Percentiles rank a stretch among this genome's conserved stretches.
Evolutionary conservation across 306 rosid species (phyloP).

Genomic region (Acacia acuminata): DNA sequence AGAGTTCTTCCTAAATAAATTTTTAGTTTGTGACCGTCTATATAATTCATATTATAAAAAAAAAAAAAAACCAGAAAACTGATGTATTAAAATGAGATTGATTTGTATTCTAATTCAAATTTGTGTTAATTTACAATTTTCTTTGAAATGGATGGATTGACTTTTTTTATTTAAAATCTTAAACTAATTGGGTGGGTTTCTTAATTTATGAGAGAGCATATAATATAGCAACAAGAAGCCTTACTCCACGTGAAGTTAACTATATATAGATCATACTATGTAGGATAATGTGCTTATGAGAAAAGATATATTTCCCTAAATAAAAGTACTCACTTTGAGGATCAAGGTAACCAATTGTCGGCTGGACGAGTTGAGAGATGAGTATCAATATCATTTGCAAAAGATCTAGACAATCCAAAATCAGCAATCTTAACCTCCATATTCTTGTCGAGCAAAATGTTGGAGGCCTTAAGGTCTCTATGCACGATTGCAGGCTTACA

Average conservation of each 20-base stretch:
- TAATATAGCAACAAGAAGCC: no score
- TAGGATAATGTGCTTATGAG: no score
- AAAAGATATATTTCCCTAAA: background rate
- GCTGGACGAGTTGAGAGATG: background rate
- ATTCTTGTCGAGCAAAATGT: background rate
- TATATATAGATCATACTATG: no score
- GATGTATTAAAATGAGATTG: background rate
- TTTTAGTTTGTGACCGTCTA: background rate
- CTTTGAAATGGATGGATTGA: background rate
- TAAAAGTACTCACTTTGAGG: background rate
- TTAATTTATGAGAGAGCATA: background rate
- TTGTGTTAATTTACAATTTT: background rate
- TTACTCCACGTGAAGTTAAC: no score
- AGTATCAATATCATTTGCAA: background rate
- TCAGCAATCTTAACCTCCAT: background rate
- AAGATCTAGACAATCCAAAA: background rate
- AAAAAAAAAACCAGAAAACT: background rate
- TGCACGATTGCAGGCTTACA: background rate
- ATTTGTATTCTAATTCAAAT: background rate
- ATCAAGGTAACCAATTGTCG: background rate
- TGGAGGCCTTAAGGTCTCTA: background rate
- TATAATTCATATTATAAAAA: background rate
- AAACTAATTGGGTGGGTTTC: background rate
- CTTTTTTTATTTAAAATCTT: background rate
- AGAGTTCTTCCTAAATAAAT: background rate